Conservation (phyloP, 768 basidiomycete species). For the Pleurotus eryngii region DNA sequence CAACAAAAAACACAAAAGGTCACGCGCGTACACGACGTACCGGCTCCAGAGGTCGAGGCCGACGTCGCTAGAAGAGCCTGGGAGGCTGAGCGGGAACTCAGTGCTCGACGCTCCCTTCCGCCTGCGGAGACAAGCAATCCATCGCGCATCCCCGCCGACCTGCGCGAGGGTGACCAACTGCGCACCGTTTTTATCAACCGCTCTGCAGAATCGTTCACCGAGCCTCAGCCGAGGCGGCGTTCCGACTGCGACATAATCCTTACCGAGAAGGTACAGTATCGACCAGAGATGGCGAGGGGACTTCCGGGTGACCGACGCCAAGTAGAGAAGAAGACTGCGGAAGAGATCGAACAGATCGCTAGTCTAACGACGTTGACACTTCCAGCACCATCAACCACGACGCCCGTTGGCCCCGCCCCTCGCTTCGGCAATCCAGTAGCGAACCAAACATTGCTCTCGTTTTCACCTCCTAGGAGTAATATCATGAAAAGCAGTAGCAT, state of each 20-base stretch:
- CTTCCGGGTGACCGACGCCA: neutral
- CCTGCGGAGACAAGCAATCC: neutral
- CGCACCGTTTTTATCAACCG: neutral
- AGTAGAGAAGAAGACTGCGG: neutral
- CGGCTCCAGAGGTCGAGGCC: constrained; percentile 14
- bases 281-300: neutral
- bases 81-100: constrained; percentile 20
- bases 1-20: constrained; percentile 1
- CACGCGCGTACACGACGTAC: neutral
- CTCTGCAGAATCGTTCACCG: neutral
- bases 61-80: constrained; percentile 15
- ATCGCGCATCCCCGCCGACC: neutral
- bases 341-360: neutral
- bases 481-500: neutral
- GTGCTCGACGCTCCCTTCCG: neutral
- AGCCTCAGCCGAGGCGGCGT: neutral
- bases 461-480: neutral
- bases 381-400: neutral
- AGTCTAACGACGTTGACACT: neutral
- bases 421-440: neutral
- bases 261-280: neutral
- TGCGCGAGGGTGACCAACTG: neutral
- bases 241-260: neutral
- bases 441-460: neutral
- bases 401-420: neutral